Evolutionary conservation across 345 rosid genomes (phyloP).

Genomic region (Dipteronia dyeriana): DNA sequence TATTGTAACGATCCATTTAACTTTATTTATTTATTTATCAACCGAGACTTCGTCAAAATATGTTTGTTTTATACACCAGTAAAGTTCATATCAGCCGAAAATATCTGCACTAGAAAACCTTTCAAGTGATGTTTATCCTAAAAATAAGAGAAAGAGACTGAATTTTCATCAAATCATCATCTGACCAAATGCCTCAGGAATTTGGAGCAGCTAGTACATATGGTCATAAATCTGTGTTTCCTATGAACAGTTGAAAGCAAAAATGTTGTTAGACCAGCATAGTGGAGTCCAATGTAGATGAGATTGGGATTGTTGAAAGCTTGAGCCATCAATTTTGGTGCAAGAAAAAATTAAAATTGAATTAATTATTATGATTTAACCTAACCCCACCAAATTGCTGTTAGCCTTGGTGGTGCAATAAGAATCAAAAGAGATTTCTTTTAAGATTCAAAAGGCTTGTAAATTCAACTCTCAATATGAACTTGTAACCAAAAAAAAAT

Average conservation of each 20-base stretch:
- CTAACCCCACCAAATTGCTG: not conserved
- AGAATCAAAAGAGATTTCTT: not conserved
- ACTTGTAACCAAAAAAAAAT: not conserved
- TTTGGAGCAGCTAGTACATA: not conserved
- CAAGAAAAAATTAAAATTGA: not conserved
- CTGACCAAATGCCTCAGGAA: slow-evolving; percentile 1
- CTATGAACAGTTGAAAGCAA: not conserved
- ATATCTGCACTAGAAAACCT: too few species aligned
- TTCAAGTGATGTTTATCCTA: not conserved
- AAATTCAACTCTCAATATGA: not conserved
- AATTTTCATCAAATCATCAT: not conserved
- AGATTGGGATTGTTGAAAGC: slow-evolving; percentile 4
- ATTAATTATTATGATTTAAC: not conserved
- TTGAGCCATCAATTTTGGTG: not conserved
- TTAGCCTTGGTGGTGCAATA: not conserved
- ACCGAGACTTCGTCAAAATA: too few species aligned
- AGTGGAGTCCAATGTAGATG: not conserved
- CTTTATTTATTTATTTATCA: too few species aligned
- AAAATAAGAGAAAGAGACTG: not conserved
- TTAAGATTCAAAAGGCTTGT: not conserved
- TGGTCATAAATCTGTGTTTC: not conserved
- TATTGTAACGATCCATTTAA: too few species aligned
- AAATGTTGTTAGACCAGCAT: not conserved
- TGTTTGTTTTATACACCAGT: too few species aligned
- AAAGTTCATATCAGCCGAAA: too few species aligned